A percentile compares a stretch with the other conserved stretches of the same genome.
phyloP scores from a whole-genome alignment of 2,329 filamentous ascomycete genomes.

The Plectosphaerella plurivora region DNA sequence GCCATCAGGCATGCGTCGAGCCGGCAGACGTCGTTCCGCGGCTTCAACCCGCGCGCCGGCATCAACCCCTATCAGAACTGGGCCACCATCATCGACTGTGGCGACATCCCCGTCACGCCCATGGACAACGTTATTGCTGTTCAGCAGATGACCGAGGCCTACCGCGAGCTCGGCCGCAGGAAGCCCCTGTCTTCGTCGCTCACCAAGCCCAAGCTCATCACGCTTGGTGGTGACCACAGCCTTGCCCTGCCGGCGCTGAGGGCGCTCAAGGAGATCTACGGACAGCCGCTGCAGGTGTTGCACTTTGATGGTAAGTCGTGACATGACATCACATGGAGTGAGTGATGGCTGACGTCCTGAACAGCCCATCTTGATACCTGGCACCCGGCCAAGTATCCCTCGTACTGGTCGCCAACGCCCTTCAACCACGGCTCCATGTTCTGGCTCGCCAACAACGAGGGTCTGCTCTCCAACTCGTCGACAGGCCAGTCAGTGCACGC shows the following conservation, averaged over 20 bases:
- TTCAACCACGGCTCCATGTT: constrained; percentile 93
- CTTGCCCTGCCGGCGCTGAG: constrained; percentile 66
- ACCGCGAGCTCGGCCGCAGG: constrained; percentile 58
- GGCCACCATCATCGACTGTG: constrained; percentile 81
- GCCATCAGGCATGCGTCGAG: constrained; percentile 81
- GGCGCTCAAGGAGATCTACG: constrained; percentile 58
- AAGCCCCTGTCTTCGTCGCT: constrained; percentile 25
- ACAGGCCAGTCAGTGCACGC: constrained; percentile 74
- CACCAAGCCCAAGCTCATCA: constrained; percentile 54
- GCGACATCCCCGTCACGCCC: constrained; percentile 82
- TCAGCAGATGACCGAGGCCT: constrained; percentile 79
- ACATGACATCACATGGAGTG: no score
- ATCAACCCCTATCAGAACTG: constrained; percentile 81
- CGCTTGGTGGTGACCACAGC: constrained; percentile 70
- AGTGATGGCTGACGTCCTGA: neutral
- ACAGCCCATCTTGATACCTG: constrained; percentile 74
- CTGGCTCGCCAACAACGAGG: constrained; percentile 80
- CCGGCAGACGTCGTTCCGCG: constrained; percentile 74
- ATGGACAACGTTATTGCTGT: constrained; percentile 82
- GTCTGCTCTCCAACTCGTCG: constrained; percentile 67
- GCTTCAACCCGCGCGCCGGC: constrained; percentile 73
- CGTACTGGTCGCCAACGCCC: constrained; percentile 64
- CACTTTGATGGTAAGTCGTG: constrained; percentile 60
- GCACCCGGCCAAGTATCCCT: constrained; percentile 77
- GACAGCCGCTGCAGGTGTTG: constrained; percentile 61